A percentile compares a stretch with the other conserved stretches of the same genome.
phyloP scores from a whole-genome alignment of 2,329 filamentous ascomycete species.

The Botrytis tulipae region DNA sequence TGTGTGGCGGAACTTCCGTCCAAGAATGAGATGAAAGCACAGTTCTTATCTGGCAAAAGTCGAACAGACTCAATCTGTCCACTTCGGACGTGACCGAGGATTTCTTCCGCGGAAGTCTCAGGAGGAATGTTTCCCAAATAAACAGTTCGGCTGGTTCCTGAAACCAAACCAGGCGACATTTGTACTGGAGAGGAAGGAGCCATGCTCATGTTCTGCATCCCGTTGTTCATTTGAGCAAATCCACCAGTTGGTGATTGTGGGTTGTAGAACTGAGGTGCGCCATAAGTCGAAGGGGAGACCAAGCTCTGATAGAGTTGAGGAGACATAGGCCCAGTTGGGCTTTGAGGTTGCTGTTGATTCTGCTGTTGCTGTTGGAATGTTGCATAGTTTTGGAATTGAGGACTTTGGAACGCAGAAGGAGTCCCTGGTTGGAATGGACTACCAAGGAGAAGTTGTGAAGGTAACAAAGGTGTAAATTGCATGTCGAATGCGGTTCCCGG shows the following conservation, averaged over 20 bases:
- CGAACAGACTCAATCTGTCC: constrained; percentile 99
- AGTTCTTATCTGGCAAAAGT: constrained; percentile 97
- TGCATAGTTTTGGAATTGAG: constrained; percentile 84
- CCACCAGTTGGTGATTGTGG: constrained; percentile 82
- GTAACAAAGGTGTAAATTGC: constrained; percentile 96
- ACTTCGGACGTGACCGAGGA: constrained; percentile 91
- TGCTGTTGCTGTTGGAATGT: constrained; percentile 63
- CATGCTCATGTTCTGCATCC: constrained; percentile 49
- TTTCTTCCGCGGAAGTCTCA: constrained; percentile 94
- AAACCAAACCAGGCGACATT: constrained; percentile 75
- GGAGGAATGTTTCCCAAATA: constrained; percentile 98
- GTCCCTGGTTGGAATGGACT: constrained; percentile 97
- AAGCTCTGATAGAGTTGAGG: constrained; percentile 81
- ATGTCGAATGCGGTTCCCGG: constrained; percentile 92
- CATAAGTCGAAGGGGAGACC: constrained; percentile 81
- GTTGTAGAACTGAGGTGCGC: constrained; percentile 75
- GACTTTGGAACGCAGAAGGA: constrained; percentile 82
- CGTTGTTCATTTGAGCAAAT: constrained; percentile 51
- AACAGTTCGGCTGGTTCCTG: constrained; percentile 91
- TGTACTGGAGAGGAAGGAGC: constrained; percentile 70
- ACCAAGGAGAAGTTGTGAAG: constrained; percentile 89
- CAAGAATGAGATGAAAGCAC: constrained; percentile 98
- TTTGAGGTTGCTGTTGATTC: constrained; percentile 56
- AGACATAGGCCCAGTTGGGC: constrained; percentile 76
- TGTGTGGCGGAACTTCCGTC: constrained; percentile 97